phyloP scores from a whole-genome alignment of 108 stramenopile species.

The Skeletonema costatum region DNA sequence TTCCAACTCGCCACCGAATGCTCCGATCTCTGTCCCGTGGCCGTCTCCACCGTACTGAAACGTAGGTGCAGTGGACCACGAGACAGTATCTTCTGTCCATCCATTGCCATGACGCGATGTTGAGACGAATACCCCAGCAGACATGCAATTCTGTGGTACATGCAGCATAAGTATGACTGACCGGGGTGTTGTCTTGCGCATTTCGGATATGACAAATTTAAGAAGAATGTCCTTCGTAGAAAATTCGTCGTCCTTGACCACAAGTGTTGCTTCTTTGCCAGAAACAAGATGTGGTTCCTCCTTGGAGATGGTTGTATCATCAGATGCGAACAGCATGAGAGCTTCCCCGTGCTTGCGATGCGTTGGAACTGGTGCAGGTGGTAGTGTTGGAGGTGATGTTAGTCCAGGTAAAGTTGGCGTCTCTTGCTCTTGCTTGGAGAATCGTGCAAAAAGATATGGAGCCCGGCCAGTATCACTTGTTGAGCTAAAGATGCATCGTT shows the following conservation, averaged over 20 bases:
- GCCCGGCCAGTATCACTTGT: no score
- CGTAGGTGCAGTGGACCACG: background rate
- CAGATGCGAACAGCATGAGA: background rate
- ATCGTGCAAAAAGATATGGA: no score
- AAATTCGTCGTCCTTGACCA: background rate
- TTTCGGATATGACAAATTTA: background rate
- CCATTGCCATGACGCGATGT: background rate
- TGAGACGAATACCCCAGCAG: background rate
- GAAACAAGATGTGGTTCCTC: background rate
- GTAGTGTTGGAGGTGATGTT: no score
- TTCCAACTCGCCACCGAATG: slow-evolving; percentile 1
- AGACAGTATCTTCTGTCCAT: background rate
- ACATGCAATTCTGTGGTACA: background rate
- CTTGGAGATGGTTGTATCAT: slow-evolving; percentile 2
- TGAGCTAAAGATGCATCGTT: background rate
- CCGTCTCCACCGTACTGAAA: background rate
- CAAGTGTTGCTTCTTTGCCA: background rate
- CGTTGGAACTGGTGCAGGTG: background rate
- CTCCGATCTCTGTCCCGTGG: background rate
- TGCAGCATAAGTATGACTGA: background rate
- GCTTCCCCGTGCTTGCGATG: background rate
- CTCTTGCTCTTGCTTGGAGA: no score
- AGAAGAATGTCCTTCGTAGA: background rate
- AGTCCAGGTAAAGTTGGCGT: no score
- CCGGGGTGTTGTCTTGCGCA: background rate